phyloP scores from a whole-genome alignment of 2,329 filamentous ascomycete genomes.

The Exutisphaerella laricina region DNA sequence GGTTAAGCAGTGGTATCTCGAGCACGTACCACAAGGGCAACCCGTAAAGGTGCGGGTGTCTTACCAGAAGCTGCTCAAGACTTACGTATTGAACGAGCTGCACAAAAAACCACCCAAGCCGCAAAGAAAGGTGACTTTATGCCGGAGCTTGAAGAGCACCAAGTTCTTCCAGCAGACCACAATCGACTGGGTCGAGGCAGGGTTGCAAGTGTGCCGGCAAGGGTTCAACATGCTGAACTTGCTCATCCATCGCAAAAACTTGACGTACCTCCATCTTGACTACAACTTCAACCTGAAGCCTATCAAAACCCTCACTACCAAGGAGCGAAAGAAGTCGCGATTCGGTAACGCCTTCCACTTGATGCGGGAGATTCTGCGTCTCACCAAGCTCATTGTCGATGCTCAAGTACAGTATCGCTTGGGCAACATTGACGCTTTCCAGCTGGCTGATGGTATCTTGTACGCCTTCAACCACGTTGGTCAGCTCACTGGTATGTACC shows the following conservation, averaged over 20 bases:
- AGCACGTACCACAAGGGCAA: constrained; percentile 85
- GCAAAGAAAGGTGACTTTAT: constrained; percentile 86
- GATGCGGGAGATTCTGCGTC: constrained; percentile 92
- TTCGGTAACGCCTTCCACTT: constrained; percentile 99
- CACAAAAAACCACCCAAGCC: constrained; percentile 96
- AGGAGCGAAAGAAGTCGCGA: constrained; percentile 98
- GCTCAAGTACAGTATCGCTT: constrained; percentile 96
- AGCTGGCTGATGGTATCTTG: constrained; percentile 95
- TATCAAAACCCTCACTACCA: constrained; percentile 96
- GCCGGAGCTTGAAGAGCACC: constrained; percentile 85
- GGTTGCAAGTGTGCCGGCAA: constrained; percentile 94
- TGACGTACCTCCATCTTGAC: constrained; percentile 96
- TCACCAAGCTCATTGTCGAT: constrained; percentile 97
- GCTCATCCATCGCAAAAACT: constrained; percentile 94
- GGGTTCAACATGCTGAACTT: constrained; percentile 99
- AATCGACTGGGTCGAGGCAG: constrained; percentile 98
- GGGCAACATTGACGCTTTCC: constrained; percentile 98
- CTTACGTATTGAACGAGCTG: constrained; percentile 90
- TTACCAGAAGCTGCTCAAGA: constrained; percentile 96
- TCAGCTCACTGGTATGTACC: constrained; percentile 98
- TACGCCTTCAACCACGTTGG: constrained; percentile 99
- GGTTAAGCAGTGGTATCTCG: constrained; percentile 97
- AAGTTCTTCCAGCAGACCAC: constrained; percentile 99
- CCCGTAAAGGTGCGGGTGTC: constrained; percentile 97
- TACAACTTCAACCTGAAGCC: constrained; percentile 99